Evolutionary conservation across 352 stramenopile species (phyloP).

Genomic region (Plasmopara viticola): DNA sequence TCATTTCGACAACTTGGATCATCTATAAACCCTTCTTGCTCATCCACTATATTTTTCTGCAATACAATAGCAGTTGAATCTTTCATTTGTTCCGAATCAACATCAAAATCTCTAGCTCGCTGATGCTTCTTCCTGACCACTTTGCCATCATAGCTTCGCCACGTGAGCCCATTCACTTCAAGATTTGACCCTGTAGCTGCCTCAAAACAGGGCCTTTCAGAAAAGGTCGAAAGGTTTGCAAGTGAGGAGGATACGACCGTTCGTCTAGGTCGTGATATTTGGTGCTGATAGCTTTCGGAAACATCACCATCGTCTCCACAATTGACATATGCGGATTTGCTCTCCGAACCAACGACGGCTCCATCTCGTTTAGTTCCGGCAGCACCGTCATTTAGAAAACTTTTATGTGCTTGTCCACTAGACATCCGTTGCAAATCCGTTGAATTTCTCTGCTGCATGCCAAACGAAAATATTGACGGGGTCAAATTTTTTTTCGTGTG

Average conservation of each 20-base stretch:
- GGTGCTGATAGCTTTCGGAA: background rate
- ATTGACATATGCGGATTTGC: background rate
- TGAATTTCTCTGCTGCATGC: background rate
- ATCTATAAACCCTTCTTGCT: background rate
- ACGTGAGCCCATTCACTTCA: conserved; percentile 1
- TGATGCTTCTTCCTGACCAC: conserved; percentile 4
- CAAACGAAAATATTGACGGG: conserved; percentile 21
- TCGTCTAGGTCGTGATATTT: background rate
- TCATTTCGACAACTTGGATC: background rate
- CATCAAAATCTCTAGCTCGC: background rate
- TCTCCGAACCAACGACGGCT: background rate
- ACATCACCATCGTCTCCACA: background rate
- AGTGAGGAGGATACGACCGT: conserved; percentile 13
- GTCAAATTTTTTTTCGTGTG: background rate
- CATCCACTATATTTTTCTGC: background rate
- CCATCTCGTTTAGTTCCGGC: background rate
- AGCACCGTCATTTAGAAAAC: background rate
- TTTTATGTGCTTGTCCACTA: background rate
- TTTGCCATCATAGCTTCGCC: conserved; percentile 24
- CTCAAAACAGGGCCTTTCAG: background rate
- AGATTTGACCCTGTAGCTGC: conserved; percentile 2
- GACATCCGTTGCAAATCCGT: background rate
- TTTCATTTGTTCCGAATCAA: background rate
- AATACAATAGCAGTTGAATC: background rate
- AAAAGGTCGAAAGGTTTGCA: background rate